phyloP scores from a whole-genome alignment of 495 filamentous ascomycete species.

The Pseudomonodictys pantanalensis region DNA sequence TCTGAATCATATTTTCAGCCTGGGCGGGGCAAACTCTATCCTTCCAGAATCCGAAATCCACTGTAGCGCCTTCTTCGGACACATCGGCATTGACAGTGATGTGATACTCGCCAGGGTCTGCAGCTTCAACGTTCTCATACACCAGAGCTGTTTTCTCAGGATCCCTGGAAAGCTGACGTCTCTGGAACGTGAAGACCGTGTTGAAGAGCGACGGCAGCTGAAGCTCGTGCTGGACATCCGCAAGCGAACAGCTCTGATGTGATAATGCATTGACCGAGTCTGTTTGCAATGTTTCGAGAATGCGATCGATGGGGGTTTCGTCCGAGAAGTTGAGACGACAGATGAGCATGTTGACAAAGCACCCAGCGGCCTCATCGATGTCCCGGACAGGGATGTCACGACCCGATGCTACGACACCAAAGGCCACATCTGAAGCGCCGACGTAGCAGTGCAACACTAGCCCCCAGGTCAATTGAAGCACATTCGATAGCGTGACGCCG shows the following conservation, averaged over 20 bases:
- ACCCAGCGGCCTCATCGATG: slow-evolving; percentile 51
- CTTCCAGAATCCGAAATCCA: slow-evolving; percentile 32
- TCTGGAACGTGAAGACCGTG: slow-evolving; percentile 31
- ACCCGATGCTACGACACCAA: slow-evolving; percentile 53
- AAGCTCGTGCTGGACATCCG: slow-evolving; percentile 33
- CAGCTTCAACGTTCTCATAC: slow-evolving; percentile 27
- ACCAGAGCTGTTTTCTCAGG: slow-evolving; percentile 15
- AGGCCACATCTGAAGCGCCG: slow-evolving; percentile 52
- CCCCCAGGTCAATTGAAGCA: slow-evolving; percentile 55
- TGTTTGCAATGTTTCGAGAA: slow-evolving; percentile 23
- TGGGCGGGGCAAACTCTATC: slow-evolving; percentile 28
- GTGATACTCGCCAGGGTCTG: slow-evolving; percentile 32
- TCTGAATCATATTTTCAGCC: slow-evolving; percentile 27
- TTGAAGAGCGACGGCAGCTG: slow-evolving; percentile 31
- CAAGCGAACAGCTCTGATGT: slow-evolving; percentile 35
- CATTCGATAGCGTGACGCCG: slow-evolving; percentile 52
- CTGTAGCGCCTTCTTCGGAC: slow-evolving; percentile 21
- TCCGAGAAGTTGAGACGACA: slow-evolving; percentile 50
- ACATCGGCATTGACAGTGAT: slow-evolving; percentile 33
- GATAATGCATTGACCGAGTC: slow-evolving; percentile 31
- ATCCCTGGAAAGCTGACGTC: slow-evolving; percentile 14
- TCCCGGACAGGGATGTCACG: slow-evolving; percentile 49
- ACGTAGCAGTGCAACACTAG: slow-evolving; percentile 51
- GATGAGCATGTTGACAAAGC: slow-evolving; percentile 55
- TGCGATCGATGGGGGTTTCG: slow-evolving; percentile 34